These are phyloP conservation scores for Areca catechu DNA, from an alignment of 176 grass and related monocot genomes.

Conservation along the genomic window DNA sequence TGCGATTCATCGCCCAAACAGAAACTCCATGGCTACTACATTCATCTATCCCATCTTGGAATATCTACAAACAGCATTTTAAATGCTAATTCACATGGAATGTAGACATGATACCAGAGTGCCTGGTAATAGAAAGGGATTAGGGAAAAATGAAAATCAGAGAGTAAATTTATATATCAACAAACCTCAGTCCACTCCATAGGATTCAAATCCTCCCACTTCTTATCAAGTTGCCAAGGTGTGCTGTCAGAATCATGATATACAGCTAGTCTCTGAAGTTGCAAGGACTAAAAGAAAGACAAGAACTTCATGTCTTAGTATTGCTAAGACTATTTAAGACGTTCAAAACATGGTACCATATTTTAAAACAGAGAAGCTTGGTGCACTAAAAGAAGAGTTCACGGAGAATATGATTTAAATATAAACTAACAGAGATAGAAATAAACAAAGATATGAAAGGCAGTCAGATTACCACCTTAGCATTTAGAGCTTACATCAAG, in stretches of 20 bases:
- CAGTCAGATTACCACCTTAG: too few relatives aligned
- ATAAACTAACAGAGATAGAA: too few relatives aligned
- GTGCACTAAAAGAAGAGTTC: too few relatives aligned
- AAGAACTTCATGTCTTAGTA: slow-evolving; percentile 9
- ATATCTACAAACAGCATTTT: slow-evolving; percentile 44
- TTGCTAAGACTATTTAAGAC: not conserved
- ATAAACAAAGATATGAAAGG: too few relatives aligned
- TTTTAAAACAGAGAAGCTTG: too few relatives aligned
- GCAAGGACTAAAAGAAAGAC: slow-evolving; percentile 46
- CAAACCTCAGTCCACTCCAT: slow-evolving; percentile 79
- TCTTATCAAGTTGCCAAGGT: slow-evolving; percentile 76
- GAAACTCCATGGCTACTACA: slow-evolving; percentile 23
- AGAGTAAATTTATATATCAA: slow-evolving; percentile 3
- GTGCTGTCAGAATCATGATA: slow-evolving; percentile 86
- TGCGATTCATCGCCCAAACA: slow-evolving; percentile 56
- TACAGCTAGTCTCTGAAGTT: slow-evolving; percentile 75
- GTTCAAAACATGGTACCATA: too few relatives aligned
- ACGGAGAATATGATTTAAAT: too few relatives aligned
- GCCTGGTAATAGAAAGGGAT: too few relatives aligned
- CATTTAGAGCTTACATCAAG: too few relatives aligned
- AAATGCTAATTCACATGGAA: slow-evolving; percentile 1
- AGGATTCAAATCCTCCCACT: slow-evolving; percentile 89
- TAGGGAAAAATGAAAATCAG: too few relatives aligned
- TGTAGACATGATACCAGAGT: too few relatives aligned
- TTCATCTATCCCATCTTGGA: slow-evolving; percentile 83